A percentile compares a stretch with the other conserved stretches of the same genome.
phyloP scores from a whole-genome alignment of 306 rosid genomes.

The Acacia melanoxylon region DNA sequence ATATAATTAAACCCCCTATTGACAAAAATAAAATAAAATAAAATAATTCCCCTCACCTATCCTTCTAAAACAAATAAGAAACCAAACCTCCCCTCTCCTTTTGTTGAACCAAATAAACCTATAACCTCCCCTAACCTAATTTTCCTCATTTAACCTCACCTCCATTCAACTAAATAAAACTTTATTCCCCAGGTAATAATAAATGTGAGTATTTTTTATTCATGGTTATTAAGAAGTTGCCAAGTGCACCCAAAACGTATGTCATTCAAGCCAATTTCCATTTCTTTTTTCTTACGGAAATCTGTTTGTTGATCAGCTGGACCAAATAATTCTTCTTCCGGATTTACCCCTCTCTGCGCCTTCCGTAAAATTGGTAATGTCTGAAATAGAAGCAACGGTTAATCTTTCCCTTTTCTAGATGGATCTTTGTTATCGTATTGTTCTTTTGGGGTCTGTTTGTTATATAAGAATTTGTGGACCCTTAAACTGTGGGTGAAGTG shows the following conservation, averaged over 20 bases:
- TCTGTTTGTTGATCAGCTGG: background rate
- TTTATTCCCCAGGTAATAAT: background rate
- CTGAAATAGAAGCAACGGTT: background rate
- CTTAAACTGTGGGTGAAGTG: background rate
- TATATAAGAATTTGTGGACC: background rate
- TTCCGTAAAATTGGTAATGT: background rate
- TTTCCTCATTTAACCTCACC: too few relatives aligned
- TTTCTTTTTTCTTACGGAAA: background rate
- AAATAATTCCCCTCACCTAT: too few relatives aligned
- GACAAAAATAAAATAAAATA: too few relatives aligned
- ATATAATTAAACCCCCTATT: too few relatives aligned
- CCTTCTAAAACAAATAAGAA: too few relatives aligned
- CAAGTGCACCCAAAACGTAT: background rate
- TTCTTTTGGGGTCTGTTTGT: background rate
- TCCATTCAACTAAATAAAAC: too few relatives aligned
- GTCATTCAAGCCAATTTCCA: background rate
- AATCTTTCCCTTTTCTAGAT: background rate
- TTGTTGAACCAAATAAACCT: too few relatives aligned
- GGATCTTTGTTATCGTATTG: conserved; percentile 1
- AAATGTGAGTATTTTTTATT: background rate
- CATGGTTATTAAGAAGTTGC: background rate
- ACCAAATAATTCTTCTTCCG: conserved; percentile 6
- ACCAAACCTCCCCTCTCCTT: too few relatives aligned
- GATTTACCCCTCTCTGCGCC: conserved; percentile 1
- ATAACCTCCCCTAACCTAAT: too few relatives aligned